Evolutionary conservation across 2,329 filamentous ascomycete genomes (phyloP).

Genomic region (Sporothrix mexicana): DNA sequence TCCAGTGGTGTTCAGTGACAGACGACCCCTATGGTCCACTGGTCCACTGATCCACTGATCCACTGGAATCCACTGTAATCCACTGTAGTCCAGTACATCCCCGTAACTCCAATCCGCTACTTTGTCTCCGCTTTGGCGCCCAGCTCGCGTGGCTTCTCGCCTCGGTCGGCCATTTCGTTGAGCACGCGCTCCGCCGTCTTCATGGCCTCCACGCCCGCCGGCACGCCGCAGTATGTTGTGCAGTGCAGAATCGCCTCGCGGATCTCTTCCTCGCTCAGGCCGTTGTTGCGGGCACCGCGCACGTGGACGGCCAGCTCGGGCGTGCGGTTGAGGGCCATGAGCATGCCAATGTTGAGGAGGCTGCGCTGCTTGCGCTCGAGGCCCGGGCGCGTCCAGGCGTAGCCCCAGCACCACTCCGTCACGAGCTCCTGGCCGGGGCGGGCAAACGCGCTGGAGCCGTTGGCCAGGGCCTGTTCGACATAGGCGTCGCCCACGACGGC

Average conservation of each 20-base stretch:
- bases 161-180: constrained; percentile 44
- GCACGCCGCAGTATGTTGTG: constrained; percentile 52
- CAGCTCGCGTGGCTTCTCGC: constrained; percentile 42
- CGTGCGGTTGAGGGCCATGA: constrained; percentile 60
- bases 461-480: constrained; percentile 62
- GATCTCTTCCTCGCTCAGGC: constrained; percentile 65
- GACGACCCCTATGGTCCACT: too few species aligned
- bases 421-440: constrained; percentile 66
- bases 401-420: constrained; percentile 69
- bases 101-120: too few species aligned
- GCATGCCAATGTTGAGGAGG: constrained; percentile 69
- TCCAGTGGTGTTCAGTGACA: too few species aligned
- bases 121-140: constrained; percentile 37
- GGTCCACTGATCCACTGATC: too few species aligned
- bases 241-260: constrained; percentile 61
- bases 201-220: constrained; percentile 52
- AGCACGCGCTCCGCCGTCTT: constrained; percentile 44
- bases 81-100: too few species aligned
- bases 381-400: constrained; percentile 67
- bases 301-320: constrained; percentile 67
- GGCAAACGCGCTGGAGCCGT: constrained; percentile 63
- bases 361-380: constrained; percentile 65
- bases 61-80: too few species aligned
- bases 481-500: constrained; percentile 66
- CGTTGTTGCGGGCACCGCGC: constrained; percentile 68